These are phyloP conservation scores for Choricystis sp. DNA, from an alignment of 139 green algal species.

Conservation along the genomic window DNA sequence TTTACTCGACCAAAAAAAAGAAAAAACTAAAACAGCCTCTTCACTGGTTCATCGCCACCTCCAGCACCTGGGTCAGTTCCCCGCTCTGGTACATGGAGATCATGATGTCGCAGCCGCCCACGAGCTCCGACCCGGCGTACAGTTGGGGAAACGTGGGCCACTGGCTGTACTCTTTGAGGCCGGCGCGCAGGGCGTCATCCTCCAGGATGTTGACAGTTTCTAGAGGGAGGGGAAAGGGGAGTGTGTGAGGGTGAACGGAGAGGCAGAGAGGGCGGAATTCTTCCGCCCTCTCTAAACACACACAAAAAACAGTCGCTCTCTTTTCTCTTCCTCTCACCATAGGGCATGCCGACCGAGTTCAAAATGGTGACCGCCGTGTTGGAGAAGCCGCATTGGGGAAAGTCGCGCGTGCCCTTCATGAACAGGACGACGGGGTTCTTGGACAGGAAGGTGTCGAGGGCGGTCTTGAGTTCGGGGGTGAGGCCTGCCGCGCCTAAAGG, in stretches of 20 bases:
- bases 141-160: slow-evolving; percentile 89
- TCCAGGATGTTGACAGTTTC: slow-evolving; percentile 91
- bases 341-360: background rate
- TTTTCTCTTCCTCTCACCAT: too few relatives aligned
- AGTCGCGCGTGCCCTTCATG: slow-evolving; percentile 80
- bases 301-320: too few relatives aligned
- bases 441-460: slow-evolving; percentile 3
- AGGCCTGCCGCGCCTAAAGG: too few relatives aligned
- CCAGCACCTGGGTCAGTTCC: background rate
- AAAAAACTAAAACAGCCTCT: background rate
- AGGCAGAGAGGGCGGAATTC: too few relatives aligned
- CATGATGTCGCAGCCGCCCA: slow-evolving; percentile 94
- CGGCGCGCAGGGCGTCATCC: slow-evolving; percentile 52
- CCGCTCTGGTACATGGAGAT: slow-evolving; percentile 29
- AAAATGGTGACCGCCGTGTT: slow-evolving; percentile 67
- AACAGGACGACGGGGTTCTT: slow-evolving; percentile 31
- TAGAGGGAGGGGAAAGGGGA: too few relatives aligned
- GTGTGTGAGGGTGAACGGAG: too few relatives aligned
- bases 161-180: slow-evolving; percentile 69
- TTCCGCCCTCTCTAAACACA: too few relatives aligned
- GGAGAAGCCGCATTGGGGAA: slow-evolving; percentile 90
- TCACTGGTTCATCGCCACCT: background rate
- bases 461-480: slow-evolving; percentile 32
- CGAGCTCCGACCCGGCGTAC: slow-evolving; percentile 89
- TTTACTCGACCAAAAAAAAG: background rate